These are phyloP conservation scores for Globisporangium rhizosaccharum DNA, from an alignment of 352 stramenopile species.

Conservation along the genomic window DNA sequence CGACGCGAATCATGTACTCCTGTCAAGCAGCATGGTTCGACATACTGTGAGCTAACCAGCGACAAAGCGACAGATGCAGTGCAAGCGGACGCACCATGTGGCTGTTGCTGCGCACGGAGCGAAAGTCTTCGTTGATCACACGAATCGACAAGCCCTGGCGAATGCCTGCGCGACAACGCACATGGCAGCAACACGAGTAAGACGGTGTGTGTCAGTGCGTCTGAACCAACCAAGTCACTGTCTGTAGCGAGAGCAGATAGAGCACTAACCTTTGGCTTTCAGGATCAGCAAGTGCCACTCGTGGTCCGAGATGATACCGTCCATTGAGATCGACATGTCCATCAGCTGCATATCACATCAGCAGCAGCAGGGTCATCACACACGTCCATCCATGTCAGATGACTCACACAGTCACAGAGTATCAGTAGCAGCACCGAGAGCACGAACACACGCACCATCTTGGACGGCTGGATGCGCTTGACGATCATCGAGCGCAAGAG, in stretches of 20 bases:
- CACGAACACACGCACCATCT: conserved; percentile 44
- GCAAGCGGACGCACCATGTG: conserved; percentile 49
- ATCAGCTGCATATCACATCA: conserved; percentile 35
- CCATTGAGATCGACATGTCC: conserved; percentile 82
- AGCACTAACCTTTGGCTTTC: conserved; percentile 60
- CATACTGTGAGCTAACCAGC: not conserved
- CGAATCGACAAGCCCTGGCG: conserved; percentile 75
- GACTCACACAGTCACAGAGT: not conserved
- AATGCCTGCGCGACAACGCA: conserved; percentile 32
- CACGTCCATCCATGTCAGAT: not conserved
- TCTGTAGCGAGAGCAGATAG: too few relatives aligned
- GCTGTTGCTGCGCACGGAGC: conserved; percentile 37
- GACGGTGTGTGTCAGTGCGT: not conserved
- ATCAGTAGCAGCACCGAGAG: not conserved
- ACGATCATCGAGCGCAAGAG: conserved; percentile 72
- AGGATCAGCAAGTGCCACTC: conserved; percentile 82
- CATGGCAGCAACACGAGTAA: not conserved
- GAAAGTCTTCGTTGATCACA: conserved; percentile 64
- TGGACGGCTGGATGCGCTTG: conserved; percentile 72
- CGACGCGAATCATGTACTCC: conserved; percentile 84
- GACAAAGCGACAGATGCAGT: too few relatives aligned
- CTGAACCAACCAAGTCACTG: not conserved
- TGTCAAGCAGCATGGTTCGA: conserved; percentile 9
- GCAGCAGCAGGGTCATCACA: not conserved
- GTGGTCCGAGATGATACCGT: conserved; percentile 82